These are phyloP conservation scores for Thozetella sp. DNA, from an alignment of 495 filamentous ascomycete species.

Conservation along the genomic window DNA sequence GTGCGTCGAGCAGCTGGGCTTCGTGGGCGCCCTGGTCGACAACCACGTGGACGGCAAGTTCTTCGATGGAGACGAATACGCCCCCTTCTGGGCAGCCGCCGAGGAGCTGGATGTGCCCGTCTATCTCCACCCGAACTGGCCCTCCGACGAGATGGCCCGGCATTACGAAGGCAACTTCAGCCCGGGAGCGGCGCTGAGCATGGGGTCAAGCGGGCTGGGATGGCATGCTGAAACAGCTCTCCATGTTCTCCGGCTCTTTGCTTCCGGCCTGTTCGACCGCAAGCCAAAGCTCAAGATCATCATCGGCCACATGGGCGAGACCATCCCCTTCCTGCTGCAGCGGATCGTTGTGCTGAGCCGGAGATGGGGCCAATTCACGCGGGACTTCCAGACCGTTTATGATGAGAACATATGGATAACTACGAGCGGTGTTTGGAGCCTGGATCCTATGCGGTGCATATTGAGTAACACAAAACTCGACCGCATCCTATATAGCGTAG, in stretches of 20 bases:
- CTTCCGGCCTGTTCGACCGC: conserved; percentile 46
- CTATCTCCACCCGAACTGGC: conserved; percentile 58
- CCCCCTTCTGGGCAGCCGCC: conserved; percentile 46
- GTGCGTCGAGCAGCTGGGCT: conserved; percentile 41
- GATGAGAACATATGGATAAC: conserved; percentile 66
- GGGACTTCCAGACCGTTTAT: conserved; percentile 60
- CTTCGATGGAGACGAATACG: conserved; percentile 47
- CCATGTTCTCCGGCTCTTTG: conserved; percentile 31
- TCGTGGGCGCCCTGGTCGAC: conserved; percentile 61
- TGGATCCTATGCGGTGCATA: conserved; percentile 53
- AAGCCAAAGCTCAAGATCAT: conserved; percentile 61
- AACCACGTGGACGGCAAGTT: conserved; percentile 50
- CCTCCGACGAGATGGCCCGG: conserved; percentile 27
- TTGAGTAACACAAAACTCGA: conserved; percentile 51
- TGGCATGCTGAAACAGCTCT: conserved; percentile 51
- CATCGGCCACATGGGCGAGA: conserved; percentile 69
- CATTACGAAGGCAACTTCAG: conserved; percentile 44
- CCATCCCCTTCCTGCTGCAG: conserved; percentile 65
- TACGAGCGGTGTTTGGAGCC: conserved; percentile 62
- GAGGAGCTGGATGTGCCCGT: conserved; percentile 56
- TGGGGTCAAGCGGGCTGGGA: conserved; percentile 40
- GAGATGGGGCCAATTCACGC: conserved; percentile 46
- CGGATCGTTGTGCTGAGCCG: conserved; percentile 56
- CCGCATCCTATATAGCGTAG: conserved; percentile 57
- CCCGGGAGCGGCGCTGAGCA: conserved; percentile 28